A percentile compares a stretch with the other conserved stretches of the same genome.
Conservation (phyloP, 768 basidiomycete genomes). For the Fomitopsis serialis region DNA sequence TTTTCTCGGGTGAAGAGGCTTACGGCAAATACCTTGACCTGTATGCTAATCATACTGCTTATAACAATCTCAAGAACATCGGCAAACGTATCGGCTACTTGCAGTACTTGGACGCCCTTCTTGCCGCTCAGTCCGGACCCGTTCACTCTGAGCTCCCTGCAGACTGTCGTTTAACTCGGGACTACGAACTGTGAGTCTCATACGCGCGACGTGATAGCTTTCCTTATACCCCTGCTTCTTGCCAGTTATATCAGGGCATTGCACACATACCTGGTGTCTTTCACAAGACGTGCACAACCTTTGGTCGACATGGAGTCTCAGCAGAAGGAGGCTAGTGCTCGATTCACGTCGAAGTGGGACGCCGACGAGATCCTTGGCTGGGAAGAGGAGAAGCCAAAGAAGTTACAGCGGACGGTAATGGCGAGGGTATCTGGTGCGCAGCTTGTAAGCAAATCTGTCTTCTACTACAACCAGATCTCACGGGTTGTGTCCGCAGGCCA, state of each 20-base stretch:
- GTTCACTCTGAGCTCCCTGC: constrained; percentile 68
- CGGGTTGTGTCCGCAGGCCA: constrained; percentile 53
- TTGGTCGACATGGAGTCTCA: constrained; percentile 70
- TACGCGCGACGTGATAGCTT: not conserved
- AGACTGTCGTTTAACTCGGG: constrained; percentile 63
- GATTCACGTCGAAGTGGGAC: constrained; percentile 82
- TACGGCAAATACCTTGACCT: constrained; percentile 95
- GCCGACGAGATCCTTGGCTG: constrained; percentile 71
- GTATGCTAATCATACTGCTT: constrained; percentile 82
- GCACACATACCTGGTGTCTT: constrained; percentile 81
- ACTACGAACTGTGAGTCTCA: constrained; percentile 72
- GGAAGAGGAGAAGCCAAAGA: constrained; percentile 45
- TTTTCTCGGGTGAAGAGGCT: constrained; percentile 95
- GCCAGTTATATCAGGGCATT: constrained; percentile 78
- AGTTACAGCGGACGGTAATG: constrained; percentile 29
- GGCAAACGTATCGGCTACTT: constrained; percentile 84
- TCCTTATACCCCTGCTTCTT: not conserved
- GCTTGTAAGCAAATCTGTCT: constrained; percentile 59
- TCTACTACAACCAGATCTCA: not conserved
- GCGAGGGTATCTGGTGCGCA: constrained; percentile 87
- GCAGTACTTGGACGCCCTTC: constrained; percentile 87
- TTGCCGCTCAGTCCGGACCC: constrained; percentile 51
- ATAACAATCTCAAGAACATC: constrained; percentile 84
- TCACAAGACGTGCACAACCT: constrained; percentile 80
- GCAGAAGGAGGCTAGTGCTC: constrained; percentile 54